Evolutionary conservation across 2,329 filamentous ascomycete genomes (phyloP), one percentile per base, ranked within the genome.

Genomic region (Fusarium sp.): DNA sequence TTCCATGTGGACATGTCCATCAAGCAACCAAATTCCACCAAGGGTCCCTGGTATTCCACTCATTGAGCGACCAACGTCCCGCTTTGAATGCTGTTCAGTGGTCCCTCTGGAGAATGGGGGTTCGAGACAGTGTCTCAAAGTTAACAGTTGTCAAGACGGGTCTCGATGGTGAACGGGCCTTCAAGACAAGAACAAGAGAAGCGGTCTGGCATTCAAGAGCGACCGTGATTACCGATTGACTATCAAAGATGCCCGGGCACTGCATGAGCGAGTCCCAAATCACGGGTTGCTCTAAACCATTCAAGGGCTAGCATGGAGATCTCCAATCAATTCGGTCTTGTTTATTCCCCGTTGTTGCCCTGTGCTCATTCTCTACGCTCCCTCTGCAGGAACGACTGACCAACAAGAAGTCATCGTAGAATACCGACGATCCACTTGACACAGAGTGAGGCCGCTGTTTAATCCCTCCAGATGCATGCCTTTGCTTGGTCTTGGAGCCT

Each of bases 191-290:
- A 24, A 31, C 43, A 57, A 63, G 71, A 74, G 68, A 69, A 64
- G 72, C 72, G 72, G 72, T 74, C 72, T 72, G 67, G 63, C 55
- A 38, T 71, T 68, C 40, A 34, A 51, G 51, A 63, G 62, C 48
- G 43, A 51, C 61, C 60, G 59, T 68, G 72, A 66, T 72, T 65
- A 65, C 62, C 62, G 43, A 69, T 65, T 58, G 51, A 33, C 61
- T 52, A 60, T 65, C 31, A 33, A 64, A 62, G 52, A 44, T 55
- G 40, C 9, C 44, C 28, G n/a, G n/a, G n/a, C n/a, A 46, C 53
- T 53, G 56, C 42, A 28, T 13, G 46, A 15, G 31, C 28, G 46
- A 44, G 65, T 57, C 60, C 51, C 53, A 66, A 53, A 70, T 72
- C 72, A 75, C 71, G 64, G 67, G 67, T 53, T 40, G 38, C 18